Conservation (phyloP, 306 rosid species). For the Parietaria judaica region DNA sequence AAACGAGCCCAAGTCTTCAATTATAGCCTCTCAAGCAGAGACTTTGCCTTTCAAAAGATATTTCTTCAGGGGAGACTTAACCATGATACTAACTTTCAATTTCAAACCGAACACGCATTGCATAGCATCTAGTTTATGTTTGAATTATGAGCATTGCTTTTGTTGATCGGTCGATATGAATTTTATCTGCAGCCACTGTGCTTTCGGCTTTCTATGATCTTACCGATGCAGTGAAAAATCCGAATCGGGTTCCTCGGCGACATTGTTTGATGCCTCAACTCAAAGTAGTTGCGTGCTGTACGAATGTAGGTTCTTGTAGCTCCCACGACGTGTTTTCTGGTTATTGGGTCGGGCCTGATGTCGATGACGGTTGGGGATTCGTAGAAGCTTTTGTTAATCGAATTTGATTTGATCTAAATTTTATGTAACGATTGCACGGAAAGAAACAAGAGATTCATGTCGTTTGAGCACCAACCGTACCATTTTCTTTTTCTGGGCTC, state of each 20-base stretch:
- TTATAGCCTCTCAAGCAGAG: no score
- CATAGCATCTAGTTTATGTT: background rate
- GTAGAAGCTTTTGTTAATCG: constrained; percentile 63
- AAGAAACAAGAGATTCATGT: no score
- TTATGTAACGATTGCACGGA: background rate
- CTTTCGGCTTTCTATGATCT: constrained; percentile 25
- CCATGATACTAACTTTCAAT: constrained; percentile 10
- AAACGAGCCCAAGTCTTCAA: no score
- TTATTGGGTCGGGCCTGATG: constrained; percentile 93
- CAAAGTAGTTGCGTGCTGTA: constrained; percentile 23
- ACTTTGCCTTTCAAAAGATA: no score
- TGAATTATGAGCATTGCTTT: background rate
- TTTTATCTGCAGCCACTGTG: constrained; percentile 54
- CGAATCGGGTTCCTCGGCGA: constrained; percentile 21
- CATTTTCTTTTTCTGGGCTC: no score
- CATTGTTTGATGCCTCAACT: constrained; percentile 22
- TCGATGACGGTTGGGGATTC: constrained; percentile 88
- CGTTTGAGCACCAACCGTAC: no score
- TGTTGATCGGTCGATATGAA: constrained; percentile 22
- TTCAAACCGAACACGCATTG: background rate
- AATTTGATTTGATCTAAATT: constrained; percentile 20
- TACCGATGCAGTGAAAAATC: constrained; percentile 17
- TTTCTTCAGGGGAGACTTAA: no score
- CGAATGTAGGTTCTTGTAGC: constrained; percentile 29
- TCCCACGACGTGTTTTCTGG: constrained; percentile 47